Evolutionary conservation across 305 asterid genomes (phyloP), one percentile per base, ranked within the genome.

Genomic region (Lippia alba): DNA sequence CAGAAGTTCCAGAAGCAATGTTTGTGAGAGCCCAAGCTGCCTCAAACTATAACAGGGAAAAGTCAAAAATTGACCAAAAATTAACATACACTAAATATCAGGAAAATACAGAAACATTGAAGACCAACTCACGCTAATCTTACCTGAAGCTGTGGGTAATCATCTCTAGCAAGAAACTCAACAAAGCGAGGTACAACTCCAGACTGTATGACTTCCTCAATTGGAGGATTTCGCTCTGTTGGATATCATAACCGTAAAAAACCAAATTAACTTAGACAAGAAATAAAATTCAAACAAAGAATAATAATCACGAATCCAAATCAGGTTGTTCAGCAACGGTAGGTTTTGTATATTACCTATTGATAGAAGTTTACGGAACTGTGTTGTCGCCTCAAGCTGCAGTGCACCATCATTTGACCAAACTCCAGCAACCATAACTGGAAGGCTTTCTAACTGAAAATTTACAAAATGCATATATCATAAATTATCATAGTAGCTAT

Each of bases 21-120:
- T 84, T 84, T 30, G 89, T 84, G 64, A 84, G 84, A 36, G 89
- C 89, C 89, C 89, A 84, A 14, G 89, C 86, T 53, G 89, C 89
- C 81, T 84, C 89, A 61, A 84, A 84, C 89, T 84, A 73, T 30
- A 61, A 56, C 18, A 48, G 20, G 53, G 61, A 53, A 46, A 70
- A 54, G 12, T 17, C 58, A 41, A 15, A 40, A 66, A 66, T 58
- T 24, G 12, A 64, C 14, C 17, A 56, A 69, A 56, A 56, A 36
- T 5, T 53, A 73, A 49, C 48, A 73, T 20, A 9, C 50, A 8
- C 14, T 46, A 8, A 14, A 45, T 15, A 34, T 54, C 34, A 36
- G 41, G 41, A 36, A 36, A 36, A 36, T 5, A 36, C 8, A 44
- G 18, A 55, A 70, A 58, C 46, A 49, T 56, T 46, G 30, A 76